phyloP scores from a whole-genome alignment of 352 stramenopile species.

The Phytophthora syringae region DNA sequence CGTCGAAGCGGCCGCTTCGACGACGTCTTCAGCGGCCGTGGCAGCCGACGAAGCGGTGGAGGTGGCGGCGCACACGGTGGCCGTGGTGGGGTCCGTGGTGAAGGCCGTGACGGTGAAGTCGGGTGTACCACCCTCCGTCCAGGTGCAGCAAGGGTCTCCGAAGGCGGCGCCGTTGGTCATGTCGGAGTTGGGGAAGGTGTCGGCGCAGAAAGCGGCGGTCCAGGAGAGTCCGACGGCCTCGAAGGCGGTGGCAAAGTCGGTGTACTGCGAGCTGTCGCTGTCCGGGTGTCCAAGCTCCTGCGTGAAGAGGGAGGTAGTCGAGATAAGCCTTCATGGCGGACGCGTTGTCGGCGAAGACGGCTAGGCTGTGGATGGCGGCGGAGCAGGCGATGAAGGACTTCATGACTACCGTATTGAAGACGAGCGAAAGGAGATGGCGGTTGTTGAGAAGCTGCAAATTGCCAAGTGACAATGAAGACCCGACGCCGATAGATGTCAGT shows the following conservation, averaged over 20 bases:
- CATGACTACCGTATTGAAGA: too few species aligned
- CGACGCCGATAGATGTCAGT: too few species aligned
- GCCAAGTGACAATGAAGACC: conserved; percentile 30
- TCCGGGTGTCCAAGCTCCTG: conserved; percentile 39
- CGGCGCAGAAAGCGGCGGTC: too few species aligned
- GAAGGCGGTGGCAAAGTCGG: conserved; percentile 40
- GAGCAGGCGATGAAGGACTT: too few species aligned
- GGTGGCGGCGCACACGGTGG: conserved; percentile 7
- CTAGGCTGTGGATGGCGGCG: conserved; percentile 3
- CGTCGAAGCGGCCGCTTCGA: too few species aligned
- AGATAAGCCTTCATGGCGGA: conserved; percentile 24
- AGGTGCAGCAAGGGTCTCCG: conserved; percentile 24
- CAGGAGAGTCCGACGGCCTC: conserved; percentile 9
- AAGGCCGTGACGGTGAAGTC: too few species aligned
- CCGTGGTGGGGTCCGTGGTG: conserved; percentile 11
- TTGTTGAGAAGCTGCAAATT: too few species aligned
- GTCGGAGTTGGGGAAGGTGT: conserved; percentile 2
- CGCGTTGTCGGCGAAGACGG: not conserved
- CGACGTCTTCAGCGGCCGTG: too few species aligned
- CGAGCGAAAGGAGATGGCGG: too few species aligned
- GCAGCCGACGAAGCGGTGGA: not conserved
- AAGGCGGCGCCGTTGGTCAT: conserved; percentile 33
- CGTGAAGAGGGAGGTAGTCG: conserved; percentile 38
- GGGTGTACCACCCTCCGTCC: too few species aligned
- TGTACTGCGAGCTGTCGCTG: conserved; percentile 30